Evolutionary conservation across 2,329 filamentous ascomycete species (phyloP).

Genomic region (Cladosporium colombiae): DNA sequence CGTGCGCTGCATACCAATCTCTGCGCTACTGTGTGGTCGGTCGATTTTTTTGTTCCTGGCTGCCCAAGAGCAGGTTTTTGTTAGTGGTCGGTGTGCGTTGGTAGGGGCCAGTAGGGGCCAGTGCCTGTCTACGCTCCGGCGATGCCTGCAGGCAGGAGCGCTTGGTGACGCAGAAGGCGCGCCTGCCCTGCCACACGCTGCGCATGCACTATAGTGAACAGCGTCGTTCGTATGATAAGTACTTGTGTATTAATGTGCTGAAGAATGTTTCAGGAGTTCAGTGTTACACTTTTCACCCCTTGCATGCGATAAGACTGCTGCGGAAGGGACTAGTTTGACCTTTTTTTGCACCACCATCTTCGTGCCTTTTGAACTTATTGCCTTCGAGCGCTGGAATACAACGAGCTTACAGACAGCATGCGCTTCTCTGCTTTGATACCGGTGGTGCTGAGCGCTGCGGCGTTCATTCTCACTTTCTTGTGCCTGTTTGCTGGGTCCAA

Average conservation of each 20-base stretch:
- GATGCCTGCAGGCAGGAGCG: not conserved
- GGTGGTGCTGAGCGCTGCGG: conserved; percentile 48
- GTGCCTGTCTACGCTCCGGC: not conserved
- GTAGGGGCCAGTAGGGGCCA: too few relatives aligned
- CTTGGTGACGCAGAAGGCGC: conserved; percentile 20
- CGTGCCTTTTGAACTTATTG: not conserved
- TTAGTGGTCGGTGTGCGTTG: not conserved
- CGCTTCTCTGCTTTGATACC: conserved; percentile 29
- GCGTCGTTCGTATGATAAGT: not conserved
- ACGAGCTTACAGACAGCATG: conserved; percentile 22
- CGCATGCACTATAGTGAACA: not conserved
- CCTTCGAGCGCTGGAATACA: not conserved
- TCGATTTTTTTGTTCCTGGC: not conserved
- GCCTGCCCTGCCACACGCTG: not conserved
- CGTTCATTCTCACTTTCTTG: conserved; percentile 59
- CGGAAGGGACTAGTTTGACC: not conserved
- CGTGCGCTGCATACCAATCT: conserved; percentile 3
- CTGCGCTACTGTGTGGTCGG: not conserved
- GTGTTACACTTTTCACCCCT: not conserved
- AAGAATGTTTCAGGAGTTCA: not conserved
- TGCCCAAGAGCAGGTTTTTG: conserved; percentile 8
- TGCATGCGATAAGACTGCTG: conserved; percentile 1
- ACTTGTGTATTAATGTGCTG: not conserved
- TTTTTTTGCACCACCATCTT: not conserved
- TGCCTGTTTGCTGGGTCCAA: conserved; percentile 63